phyloP scores from a whole-genome alignment of 2,329 filamentous ascomycete species.

The Sarocladiaceae sp. region DNA sequence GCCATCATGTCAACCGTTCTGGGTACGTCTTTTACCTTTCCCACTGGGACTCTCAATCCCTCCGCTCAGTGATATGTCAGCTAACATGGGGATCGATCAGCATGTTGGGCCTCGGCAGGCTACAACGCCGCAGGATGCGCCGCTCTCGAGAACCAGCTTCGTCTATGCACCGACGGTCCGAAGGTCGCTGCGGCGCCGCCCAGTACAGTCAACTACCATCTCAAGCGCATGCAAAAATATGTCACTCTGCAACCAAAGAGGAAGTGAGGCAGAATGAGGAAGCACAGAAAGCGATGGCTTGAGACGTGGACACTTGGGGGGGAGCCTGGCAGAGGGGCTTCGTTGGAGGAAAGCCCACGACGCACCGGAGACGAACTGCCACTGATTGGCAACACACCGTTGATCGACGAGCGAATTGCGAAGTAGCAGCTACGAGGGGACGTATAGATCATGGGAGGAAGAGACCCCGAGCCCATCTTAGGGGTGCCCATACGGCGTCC shows the following conservation, averaged over 20 bases:
- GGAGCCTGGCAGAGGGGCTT: no score
- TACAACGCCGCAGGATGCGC: slow-evolving; percentile 56
- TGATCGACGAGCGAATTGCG: no score
- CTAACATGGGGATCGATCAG: slow-evolving; percentile 38
- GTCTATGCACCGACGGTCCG: slow-evolving; percentile 74
- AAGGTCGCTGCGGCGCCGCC: slow-evolving; percentile 41
- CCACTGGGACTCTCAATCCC: background rate
- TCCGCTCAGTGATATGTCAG: background rate
- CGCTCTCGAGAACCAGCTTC: slow-evolving; percentile 52
- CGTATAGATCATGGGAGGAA: no score
- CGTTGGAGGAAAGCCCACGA: no score
- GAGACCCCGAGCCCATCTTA: no score
- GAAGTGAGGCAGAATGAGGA: slow-evolving; percentile 18
- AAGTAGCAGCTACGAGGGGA: no score
- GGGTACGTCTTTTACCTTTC: slow-evolving; percentile 31
- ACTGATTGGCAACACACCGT: no score
- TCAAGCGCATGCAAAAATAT: slow-evolving; percentile 68
- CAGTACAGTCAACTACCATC: slow-evolving; percentile 89
- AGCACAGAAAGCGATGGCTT: background rate
- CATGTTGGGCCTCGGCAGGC: slow-evolving; percentile 78
- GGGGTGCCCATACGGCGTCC: no score
- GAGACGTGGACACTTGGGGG: no score
- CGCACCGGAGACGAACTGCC: no score
- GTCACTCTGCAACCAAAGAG: slow-evolving; percentile 45
- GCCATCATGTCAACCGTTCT: slow-evolving; percentile 52